These are phyloP conservation scores for Phytophthora podocarpi DNA, from an alignment of 352 stramenopile species.

Conservation along the genomic window DNA sequence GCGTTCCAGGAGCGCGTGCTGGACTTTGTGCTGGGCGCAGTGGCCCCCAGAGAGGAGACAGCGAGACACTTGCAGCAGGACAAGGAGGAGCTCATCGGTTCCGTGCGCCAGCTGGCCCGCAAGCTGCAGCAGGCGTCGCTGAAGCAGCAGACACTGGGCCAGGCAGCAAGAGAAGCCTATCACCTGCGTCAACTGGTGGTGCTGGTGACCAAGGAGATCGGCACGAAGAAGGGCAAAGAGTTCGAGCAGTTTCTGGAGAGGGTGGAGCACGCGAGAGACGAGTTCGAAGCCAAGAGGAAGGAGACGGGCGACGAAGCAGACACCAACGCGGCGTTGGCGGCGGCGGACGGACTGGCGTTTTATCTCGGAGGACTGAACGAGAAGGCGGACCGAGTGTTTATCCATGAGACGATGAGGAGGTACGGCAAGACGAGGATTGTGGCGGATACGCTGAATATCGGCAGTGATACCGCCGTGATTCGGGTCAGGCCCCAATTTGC, in stretches of 20 bases:
- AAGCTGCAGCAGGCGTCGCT: slow-evolving; percentile 33
- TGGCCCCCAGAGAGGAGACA: neutral
- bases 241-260: slow-evolving; percentile 77
- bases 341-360: slow-evolving; percentile 59
- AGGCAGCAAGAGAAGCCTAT: slow-evolving; percentile 46
- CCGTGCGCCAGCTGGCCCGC: slow-evolving; percentile 24
- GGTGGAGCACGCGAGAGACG: slow-evolving; percentile 39
- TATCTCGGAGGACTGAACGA: slow-evolving; percentile 83
- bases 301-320: neutral
- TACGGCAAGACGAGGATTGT: slow-evolving; percentile 81
- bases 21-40: slow-evolving; percentile 29
- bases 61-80: neutral
- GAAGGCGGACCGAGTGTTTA: slow-evolving; percentile 86
- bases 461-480: slow-evolving; percentile 72
- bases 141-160: slow-evolving; percentile 25
- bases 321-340: slow-evolving; percentile 5
- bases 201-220: slow-evolving; percentile 61
- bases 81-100: slow-evolving; percentile 7
- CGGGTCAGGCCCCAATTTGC: slow-evolving; percentile 60
- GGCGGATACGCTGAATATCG: slow-evolving; percentile 89
- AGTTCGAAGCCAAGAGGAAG: slow-evolving; percentile 35
- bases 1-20: slow-evolving; percentile 49
- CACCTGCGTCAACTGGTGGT: slow-evolving; percentile 57
- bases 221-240: slow-evolving; percentile 69
- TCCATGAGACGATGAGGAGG: slow-evolving; percentile 91